Conservation (phyloP, 257 asterid genomes). For the Lycium ferocissimum region DNA sequence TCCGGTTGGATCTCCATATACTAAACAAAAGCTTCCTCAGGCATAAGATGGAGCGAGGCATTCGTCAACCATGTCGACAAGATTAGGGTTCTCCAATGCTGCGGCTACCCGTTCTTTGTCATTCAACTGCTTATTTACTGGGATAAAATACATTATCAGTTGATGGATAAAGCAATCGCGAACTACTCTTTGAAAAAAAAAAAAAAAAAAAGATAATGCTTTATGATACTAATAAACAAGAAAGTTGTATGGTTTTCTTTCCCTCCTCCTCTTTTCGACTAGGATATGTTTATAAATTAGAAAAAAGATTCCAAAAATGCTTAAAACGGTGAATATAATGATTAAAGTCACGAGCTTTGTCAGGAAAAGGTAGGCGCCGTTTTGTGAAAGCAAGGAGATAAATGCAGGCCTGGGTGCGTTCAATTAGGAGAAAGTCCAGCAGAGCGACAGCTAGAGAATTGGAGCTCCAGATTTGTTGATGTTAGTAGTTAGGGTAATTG, state of each 20-base stretch:
- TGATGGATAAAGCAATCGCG: background rate
- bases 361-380: background rate
- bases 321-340: background rate
- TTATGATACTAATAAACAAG: background rate
- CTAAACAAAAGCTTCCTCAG: constrained; percentile 36
- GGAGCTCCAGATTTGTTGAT: background rate
- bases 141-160: constrained; percentile 19
- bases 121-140: constrained; percentile 91
- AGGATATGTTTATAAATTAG: background rate
- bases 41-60: constrained; percentile 82
- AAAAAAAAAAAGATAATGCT: background rate
- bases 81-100: constrained; percentile 87
- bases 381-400: background rate
- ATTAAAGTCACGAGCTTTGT: background rate
- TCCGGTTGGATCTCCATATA: background rate
- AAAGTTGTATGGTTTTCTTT: background rate
- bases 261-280: background rate
- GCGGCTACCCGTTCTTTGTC: constrained; percentile 98
- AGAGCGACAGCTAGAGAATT: background rate
- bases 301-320: constrained; percentile 2
- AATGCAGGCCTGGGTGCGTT: background rate
- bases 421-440: background rate
- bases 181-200: background rate
- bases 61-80: constrained; percentile 78
- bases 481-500: background rate